Conservation (phyloP, 2,329 filamentous ascomycete genomes). For the Colletotrichum truncatum region DNA sequence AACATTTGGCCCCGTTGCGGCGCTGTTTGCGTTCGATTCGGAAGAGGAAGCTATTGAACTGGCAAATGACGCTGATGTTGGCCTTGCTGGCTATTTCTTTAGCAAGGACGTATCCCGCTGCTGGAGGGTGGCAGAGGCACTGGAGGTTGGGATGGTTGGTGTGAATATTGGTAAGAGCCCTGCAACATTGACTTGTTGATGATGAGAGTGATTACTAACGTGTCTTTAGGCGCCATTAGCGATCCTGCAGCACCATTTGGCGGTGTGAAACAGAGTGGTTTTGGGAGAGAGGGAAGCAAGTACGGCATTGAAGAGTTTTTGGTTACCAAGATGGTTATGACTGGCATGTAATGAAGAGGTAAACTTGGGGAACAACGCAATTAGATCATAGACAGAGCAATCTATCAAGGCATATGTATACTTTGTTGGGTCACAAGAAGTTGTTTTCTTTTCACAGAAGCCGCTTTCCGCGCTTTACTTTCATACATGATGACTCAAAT, state of each 20-base stretch:
- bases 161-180: conserved; percentile 56
- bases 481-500: too few species aligned
- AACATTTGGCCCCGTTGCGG: conserved; percentile 56
- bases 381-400: not conserved
- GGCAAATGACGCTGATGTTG: conserved; percentile 65
- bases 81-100: conserved; percentile 70
- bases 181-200: rapidly evolving
- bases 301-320: conserved; percentile 35
- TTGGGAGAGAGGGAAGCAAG: conserved; percentile 56
- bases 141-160: conserved; percentile 70
- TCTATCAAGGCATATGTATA: too few species aligned
- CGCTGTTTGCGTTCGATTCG: conserved; percentile 51
- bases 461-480: too few species aligned
- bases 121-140: conserved; percentile 59
- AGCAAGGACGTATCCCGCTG: conserved; percentile 63
- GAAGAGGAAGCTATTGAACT: conserved; percentile 52
- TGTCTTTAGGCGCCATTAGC: conserved; percentile 33
- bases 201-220: not conserved
- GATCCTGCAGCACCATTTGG: conserved; percentile 56
- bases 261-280: conserved; percentile 58
- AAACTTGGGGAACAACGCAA: not conserved
- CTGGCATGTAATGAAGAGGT: conserved; percentile 11
- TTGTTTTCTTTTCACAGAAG: too few species aligned
- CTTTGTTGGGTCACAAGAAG: too few species aligned
- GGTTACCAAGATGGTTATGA: conserved; percentile 32